Base-by-base conservation (phyloP, 352 stramenopile genomes). In the Pythium aristosporum region DNA sequence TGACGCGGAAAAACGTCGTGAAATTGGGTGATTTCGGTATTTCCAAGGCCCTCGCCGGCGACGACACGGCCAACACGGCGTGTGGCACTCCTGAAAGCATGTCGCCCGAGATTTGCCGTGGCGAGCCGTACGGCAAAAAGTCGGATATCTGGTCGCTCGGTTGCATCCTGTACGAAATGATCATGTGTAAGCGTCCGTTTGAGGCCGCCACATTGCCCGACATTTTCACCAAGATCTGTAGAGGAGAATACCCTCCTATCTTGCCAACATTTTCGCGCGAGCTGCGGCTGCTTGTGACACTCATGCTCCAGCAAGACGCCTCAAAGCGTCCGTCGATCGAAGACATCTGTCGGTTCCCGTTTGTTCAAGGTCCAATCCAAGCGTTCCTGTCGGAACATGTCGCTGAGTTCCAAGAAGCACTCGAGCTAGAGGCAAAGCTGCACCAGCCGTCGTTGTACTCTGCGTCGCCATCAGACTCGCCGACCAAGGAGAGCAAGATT, bases 111-210 rank as follows among this genome's bases (percentile, higher is more conserved):
- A 93, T 96, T 60, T 96, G 87, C 50, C 85, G 85, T 18, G 87
- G 87, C 32, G 83, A 95, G 50, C 85, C 83, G 30, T 96, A 96
- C 65, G 87, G 86, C 34, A 94, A 94, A 47, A 95, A 96, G 68
- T 94, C 83, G 32, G 88, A 96, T 59, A 93, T 96, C 63, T 96
- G 88, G 88, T 93, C 87, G 46, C 82, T 96, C 16, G 88, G 88
- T 16, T 96, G 88, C 65, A 90, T 96, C 23, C 47, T 96, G 61
- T 96, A 96, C 71, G 88, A 96, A 60, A 92, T 95, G 85, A 89
- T 91, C 66, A 96, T 94, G 84, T 74, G 94, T 48, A 80, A 82
- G 51, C 82, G 86, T 20, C 85, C 88, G 12, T 96, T 96, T 55
- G 85, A 96, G 61, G 87, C 83, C 18, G 84, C 80, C 13, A 95